Base-by-base conservation (phyloP, 805 yeast genomes). In the Myxozyma neotropica region DNA sequence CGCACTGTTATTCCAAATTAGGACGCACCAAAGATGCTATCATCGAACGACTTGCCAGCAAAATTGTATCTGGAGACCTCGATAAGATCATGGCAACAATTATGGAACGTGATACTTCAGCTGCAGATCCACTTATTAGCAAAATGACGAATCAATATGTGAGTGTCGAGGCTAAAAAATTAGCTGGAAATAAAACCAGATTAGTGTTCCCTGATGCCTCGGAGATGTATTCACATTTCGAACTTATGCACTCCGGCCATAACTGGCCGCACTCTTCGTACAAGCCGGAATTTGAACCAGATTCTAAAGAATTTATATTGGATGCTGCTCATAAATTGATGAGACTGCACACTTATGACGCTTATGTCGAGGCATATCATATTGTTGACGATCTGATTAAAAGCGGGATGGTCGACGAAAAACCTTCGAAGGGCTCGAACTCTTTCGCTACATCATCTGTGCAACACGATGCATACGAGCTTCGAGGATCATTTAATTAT, bases 121-220 rank as follows among this genome's bases (percentile, higher is more conserved):
- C 33, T n/a, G 6, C 21, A 12, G 52, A 48, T n/a, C 24, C 52
- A 19, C 19, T 21, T 4, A 10, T 48, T 4, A 43, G 52, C 4
- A 6, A 48, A 24, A 3, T 35, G 31, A 21, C 17, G 6, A 24
- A 35, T 2, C 10, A 36, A 36, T 48, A 35, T 48, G n/a, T 48
- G 2, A 48, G 3, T 17, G 4, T 21, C 10, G 52, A 48, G 23
- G 43, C 52, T 4, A 23, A 33, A 26, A 48, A 35, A 15, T 17
- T 48, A 23, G 43, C 43, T 1, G 31, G 21, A 17, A 31, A 21
- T 13, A 7, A 21, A 31, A 13, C n/a, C 6, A 21, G 52, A 36
- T n/a, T 35, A 15, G 52, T 48, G 21, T 48, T 48, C n/a, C 52
- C 52, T 5, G 52, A 48, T 48, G 52, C 52, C 29, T 48, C 43